Evolutionary conservation across 2,329 filamentous ascomycete genomes (phyloP), one percentile per base, ranked within the genome.

Genomic region (Pyrenochaeta sp.): DNA sequence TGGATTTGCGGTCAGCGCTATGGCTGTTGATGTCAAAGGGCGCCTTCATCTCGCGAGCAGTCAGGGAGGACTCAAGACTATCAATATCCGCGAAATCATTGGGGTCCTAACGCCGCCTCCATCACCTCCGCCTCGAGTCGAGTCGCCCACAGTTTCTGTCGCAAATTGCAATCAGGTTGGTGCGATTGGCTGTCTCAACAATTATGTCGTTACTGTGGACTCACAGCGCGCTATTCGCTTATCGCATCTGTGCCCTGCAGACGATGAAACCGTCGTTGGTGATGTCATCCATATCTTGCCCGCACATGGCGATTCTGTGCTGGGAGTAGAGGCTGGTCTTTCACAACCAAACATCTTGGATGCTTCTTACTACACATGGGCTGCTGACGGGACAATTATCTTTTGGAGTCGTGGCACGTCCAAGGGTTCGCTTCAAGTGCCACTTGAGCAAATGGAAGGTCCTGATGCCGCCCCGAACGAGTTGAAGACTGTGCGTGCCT

Each of bases 321-420:
- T 93, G 42, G 95, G 95, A 13, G 88, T 97, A 1, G 85, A 88
- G 51, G 64, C 64, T 22, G 77, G 88, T 0, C 79, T 97, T 4
- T 76, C 83, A 2, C 80, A 81, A 24, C 83, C 86, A 0, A 91
- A 91, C 57, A 74, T 81, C 4, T 78, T 87, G 25, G 82, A 85
- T 24, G 89, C 92, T 0, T 85, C 89, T 8, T 97, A 98, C 71
- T 89, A 93, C 64, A 97, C 93, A 0, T 99, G 93, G 91, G 93
- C 94, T 1, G 87, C 86, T 24, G 88, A 89, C 50, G 95, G 95
- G 5, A 88, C 86, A 15, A 85, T 98, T 50, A 86, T 91, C 25
- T 90, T 96, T 66, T 99, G 95, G 95, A 86, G 88, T 66, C 84
- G 91, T 48, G 95, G 94, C 24, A 84, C 83, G 51, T 86, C 89